Percentiles rank a stretch among this genome's conserved stretches.
Evolutionary conservation across 306 rosid species (phyloP).

Genomic region (Pyrus bretschneideri): DNA sequence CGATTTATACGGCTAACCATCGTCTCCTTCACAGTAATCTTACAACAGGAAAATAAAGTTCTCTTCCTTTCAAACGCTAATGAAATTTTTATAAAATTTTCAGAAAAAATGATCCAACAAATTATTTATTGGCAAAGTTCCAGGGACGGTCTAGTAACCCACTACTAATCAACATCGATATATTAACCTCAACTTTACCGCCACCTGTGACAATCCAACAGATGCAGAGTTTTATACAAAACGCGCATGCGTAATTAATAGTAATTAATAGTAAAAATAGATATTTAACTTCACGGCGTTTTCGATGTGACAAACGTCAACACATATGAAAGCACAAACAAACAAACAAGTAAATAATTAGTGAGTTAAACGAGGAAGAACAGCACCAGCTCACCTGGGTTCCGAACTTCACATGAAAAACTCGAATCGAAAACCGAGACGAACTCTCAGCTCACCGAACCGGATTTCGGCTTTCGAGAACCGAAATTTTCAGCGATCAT

Average conservation of each 20-base stretch:
- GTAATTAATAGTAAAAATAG: too few species aligned
- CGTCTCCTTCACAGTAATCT: neutral
- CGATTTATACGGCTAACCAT: neutral
- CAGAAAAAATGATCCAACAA: too few species aligned
- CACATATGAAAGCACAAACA: neutral
- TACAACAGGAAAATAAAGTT: too few species aligned
- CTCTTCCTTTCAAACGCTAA: neutral
- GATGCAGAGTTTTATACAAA: neutral
- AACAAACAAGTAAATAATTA: too few species aligned
- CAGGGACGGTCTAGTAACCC: too few species aligned
- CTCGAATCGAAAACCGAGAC: neutral
- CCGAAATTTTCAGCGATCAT: neutral
- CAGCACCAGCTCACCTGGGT: conserved; percentile 23
- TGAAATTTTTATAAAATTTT: too few species aligned
- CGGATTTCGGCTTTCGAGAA: too few species aligned
- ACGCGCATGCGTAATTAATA: neutral
- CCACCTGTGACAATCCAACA: neutral
- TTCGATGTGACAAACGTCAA: neutral
- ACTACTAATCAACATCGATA: too few species aligned
- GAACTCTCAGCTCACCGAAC: too few species aligned
- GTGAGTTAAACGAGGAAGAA: conserved; percentile 2
- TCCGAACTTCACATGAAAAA: conserved; percentile 4
- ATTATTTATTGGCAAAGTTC: too few species aligned
- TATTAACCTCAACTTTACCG: too few species aligned
- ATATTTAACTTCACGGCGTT: neutral